Evolutionary conservation across 2,329 filamentous ascomycete species (phyloP).

Genomic region (Fusarium fracticaudum): DNA sequence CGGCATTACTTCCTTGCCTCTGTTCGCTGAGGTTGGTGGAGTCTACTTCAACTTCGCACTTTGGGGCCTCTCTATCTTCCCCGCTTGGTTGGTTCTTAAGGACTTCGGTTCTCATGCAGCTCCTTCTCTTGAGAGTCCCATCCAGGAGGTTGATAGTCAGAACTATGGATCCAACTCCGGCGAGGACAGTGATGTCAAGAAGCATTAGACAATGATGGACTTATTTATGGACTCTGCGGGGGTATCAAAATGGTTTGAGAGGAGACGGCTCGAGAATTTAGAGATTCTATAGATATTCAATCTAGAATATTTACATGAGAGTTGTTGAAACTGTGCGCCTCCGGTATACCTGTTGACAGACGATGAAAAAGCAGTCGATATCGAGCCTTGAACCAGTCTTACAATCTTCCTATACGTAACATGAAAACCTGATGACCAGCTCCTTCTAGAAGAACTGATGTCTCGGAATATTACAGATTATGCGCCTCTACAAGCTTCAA

Average conservation of each 20-base stretch:
- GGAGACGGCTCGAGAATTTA: not conserved
- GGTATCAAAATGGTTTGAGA: not conserved
- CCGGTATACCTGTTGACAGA: not conserved
- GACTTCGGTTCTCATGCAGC: slow-evolving; percentile 44
- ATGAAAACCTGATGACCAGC: no score
- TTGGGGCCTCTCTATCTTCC: slow-evolving; percentile 71
- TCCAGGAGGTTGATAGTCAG: slow-evolving; percentile 17
- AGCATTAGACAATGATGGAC: not conserved
- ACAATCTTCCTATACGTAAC: fast-evolving
- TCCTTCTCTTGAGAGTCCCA: not conserved
- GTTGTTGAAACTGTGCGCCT: not conserved
- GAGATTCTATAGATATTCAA: not conserved
- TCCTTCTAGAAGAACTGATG: not conserved
- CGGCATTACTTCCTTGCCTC: slow-evolving; percentile 67
- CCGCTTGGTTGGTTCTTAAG: slow-evolving; percentile 73
- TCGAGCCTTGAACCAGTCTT: no score
- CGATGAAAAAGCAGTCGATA: fast-evolving
- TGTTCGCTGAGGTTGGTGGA: slow-evolving; percentile 72
- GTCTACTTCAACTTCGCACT: slow-evolving; percentile 77
- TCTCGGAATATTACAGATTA: not conserved
- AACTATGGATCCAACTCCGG: slow-evolving; percentile 29
- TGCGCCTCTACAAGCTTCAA: no score
- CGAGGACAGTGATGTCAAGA: slow-evolving; percentile 34
- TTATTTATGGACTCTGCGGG: not conserved
- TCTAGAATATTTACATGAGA: not conserved